Conservation (phyloP, 108 stramenopile species). For the Seminavis robusta region DNA sequence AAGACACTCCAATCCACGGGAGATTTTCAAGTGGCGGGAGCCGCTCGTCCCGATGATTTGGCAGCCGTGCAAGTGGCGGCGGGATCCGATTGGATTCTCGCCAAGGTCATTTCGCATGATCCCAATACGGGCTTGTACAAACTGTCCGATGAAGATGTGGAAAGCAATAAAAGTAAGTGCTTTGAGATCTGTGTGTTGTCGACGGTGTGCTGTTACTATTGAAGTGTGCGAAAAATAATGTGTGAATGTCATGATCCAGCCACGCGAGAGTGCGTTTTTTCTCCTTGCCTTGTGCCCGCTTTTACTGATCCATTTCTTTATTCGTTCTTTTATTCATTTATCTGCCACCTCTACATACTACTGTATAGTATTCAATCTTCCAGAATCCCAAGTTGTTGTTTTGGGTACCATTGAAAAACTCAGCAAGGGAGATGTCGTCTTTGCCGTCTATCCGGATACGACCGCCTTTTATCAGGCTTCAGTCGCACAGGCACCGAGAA, state of each 20-base stretch:
- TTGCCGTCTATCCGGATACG: conserved; percentile 86
- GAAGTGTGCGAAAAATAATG: too few species aligned
- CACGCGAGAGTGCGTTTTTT: too few species aligned
- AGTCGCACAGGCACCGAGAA: conserved; percentile 46
- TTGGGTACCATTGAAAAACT: conserved; percentile 37
- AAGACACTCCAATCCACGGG: conserved; percentile 17
- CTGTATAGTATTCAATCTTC: conserved; percentile 51
- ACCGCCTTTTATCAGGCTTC: conserved; percentile 83
- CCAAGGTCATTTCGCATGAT: conserved; percentile 72
- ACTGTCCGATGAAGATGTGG: conserved; percentile 76
- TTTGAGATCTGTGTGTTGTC: too few species aligned
- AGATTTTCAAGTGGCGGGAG: conserved; percentile 28
- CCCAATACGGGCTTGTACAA: conserved; percentile 61
- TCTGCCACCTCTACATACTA: not conserved
- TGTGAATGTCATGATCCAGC: too few species aligned
- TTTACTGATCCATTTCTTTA: not conserved
- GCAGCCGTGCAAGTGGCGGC: conserved; percentile 72
- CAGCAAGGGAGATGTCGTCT: conserved; percentile 54
- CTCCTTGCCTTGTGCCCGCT: too few species aligned
- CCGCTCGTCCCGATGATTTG: conserved; percentile 56
- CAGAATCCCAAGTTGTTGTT: conserved; percentile 60
- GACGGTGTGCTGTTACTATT: too few species aligned
- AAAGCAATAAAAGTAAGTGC: conserved; percentile 69
- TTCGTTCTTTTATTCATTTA: not conserved
- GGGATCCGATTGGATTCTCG: conserved; percentile 81